A percentile compares a stretch with the other conserved stretches of the same genome.
Conservation (phyloP, 495 filamentous ascomycete genomes). For the Penicillium pancosmium region DNA sequence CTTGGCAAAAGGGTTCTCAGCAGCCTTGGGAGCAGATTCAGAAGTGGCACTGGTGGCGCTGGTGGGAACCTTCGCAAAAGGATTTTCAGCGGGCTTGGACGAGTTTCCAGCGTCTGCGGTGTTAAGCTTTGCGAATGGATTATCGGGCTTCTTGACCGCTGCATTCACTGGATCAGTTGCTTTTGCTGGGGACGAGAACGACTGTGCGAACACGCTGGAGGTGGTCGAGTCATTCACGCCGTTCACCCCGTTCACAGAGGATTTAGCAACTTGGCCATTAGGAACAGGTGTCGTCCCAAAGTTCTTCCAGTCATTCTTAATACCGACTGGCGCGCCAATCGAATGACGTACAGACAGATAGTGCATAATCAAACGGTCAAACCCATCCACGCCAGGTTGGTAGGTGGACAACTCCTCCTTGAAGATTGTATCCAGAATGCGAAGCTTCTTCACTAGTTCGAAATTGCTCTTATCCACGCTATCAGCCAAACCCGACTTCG, state of each 20-base stretch:
- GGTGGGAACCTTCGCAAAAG: neutral
- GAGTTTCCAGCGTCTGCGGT: no score
- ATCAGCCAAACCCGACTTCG: conserved; percentile 24
- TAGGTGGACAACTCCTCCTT: conserved; percentile 30
- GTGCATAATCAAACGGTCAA: conserved; percentile 37
- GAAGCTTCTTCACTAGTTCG: conserved; percentile 29
- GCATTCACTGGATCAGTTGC: conserved; percentile 2
- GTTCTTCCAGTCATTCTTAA: conserved; percentile 4
- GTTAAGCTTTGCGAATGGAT: neutral
- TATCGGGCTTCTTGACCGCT: neutral
- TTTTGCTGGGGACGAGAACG: conserved; percentile 37
- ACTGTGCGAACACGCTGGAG: conserved; percentile 45
- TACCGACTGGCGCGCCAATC: conserved; percentile 35
- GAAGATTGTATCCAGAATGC: conserved; percentile 38
- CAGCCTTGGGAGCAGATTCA: neutral
- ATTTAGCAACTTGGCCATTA: neutral
- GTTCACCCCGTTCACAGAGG: conserved; percentile 6
- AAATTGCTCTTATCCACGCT: conserved; percentile 21
- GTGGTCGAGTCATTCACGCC: conserved; percentile 37
- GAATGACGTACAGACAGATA: conserved; percentile 40
- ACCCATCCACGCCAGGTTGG: conserved; percentile 31
- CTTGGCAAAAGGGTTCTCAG: conserved; percentile 1
- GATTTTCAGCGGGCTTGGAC: neutral
- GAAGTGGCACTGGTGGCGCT: neutral
- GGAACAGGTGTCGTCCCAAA: neutral